Evolutionary conservation across 1,284 basidiomycete species (phyloP), one percentile per base, ranked within the genome.

Genomic region (Filobasidium uniguttulatum): DNA sequence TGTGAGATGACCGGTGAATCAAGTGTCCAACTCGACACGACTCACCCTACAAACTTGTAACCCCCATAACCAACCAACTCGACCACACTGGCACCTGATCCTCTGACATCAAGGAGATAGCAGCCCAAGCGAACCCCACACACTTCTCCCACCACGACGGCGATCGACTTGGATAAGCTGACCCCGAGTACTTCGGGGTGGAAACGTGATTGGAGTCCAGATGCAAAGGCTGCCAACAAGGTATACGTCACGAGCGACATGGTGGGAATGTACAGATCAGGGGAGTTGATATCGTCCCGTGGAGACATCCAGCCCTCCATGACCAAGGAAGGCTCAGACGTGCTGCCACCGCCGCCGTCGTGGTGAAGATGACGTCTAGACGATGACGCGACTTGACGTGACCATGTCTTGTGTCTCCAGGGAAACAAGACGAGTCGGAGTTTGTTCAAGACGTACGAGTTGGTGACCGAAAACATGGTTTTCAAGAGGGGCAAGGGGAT

Each of bases 191-290:
- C 81, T 59, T 86, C 82, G 8, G 93, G 91, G 62, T 90, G 81
- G 67, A 96, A 97, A 44, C 80, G 77, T 41, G 80, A 77, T 54
- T 85, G 76, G 10, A 94, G 72, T 20, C 93, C 93, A 3, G 85
- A 81, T 53, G 86, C 79, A 19, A 96, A 73, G 1, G 87, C 87
- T 14, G 80, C 80, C 3, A 94, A 73, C 22, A 98, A 81, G 57
- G 96, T 83, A 65, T 97, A 98, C 0, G 94, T 97, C 19, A 94
- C 87, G 25, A 98, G 76, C 0, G 90, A 85, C 93, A 98, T 98
- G 17, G 82, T 75, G 4, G 94, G 93, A 56, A 98, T 97, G 69
- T 98, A 98, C 22, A 97, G 72, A 69, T 98, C 93, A 0, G 94
- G 93, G 48, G 82, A 84, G 65, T 98, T 98, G 58, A 97, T 79